These are phyloP conservation scores for Talaromyces sp. DNA, from an alignment of 2,329 filamentous ascomycete genomes.

Conservation along the genomic window DNA sequence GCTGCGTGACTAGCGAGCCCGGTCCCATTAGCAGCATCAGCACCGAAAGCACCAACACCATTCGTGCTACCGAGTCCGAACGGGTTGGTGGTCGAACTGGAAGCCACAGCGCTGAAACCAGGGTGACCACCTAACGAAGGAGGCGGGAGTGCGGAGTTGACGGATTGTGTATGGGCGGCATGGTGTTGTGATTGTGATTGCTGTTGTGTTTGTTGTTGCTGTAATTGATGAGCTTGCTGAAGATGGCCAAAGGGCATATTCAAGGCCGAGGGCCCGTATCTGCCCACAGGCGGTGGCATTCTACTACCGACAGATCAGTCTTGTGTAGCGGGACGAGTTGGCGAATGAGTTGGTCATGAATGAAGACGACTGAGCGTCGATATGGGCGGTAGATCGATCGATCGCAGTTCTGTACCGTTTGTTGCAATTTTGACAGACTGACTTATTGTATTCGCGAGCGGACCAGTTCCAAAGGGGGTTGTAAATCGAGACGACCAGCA, in stretches of 20 bases:
- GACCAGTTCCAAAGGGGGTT: not conserved
- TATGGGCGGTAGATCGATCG: constrained; percentile 5
- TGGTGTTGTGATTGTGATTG: constrained; percentile 44
- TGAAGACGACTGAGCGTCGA: constrained; percentile 8
- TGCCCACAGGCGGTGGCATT: constrained; percentile 59
- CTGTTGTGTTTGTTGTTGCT: constrained; percentile 46
- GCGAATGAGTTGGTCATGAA: constrained; percentile 23
- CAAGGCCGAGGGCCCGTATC: constrained; percentile 57
- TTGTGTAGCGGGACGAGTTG: constrained; percentile 19
- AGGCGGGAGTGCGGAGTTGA: constrained; percentile 50
- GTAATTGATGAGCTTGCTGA: constrained; percentile 49
- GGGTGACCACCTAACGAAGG: constrained; percentile 64
- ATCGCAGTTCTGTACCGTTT: not conserved
- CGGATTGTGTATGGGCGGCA: constrained; percentile 42
- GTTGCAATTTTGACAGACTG: not conserved
- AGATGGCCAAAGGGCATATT: constrained; percentile 59
- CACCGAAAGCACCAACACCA: constrained; percentile 55
- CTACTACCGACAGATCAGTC: constrained; percentile 23
- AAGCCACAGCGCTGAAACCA: constrained; percentile 61
- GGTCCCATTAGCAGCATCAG: constrained; percentile 57
- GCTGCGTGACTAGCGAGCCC: constrained; percentile 84
- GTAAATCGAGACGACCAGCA: not conserved
- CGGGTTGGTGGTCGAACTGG: constrained; percentile 65
- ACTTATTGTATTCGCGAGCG: not conserved
- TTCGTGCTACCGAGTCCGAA: constrained; percentile 55